phyloP scores from a whole-genome alignment of 1,284 basidiomycete genomes.

The Marasmius sp. region DNA sequence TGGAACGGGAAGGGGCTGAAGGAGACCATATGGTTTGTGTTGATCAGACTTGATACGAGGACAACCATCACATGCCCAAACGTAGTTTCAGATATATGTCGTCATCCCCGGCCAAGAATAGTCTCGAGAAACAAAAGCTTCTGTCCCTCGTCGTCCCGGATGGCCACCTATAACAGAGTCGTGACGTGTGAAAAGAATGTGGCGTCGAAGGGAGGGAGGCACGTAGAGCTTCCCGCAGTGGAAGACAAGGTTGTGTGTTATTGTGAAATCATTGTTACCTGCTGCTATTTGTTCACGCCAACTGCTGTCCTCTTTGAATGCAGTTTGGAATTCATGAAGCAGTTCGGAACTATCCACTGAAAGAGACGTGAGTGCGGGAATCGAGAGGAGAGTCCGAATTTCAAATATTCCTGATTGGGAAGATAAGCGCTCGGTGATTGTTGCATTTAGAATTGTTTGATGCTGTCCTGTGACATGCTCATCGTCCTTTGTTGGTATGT shows the following conservation, averaged over 20 bases:
- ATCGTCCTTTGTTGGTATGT: neutral
- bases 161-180: constrained; percentile 28
- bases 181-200: no score
- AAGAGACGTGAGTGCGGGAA: no score
- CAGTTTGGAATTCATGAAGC: no score
- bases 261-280: neutral
- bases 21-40: constrained; percentile 22
- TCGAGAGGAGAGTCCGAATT: no score
- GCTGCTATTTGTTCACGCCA: neutral
- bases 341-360: no score
- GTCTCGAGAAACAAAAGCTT: constrained; percentile 17
- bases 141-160: constrained; percentile 24
- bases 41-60: constrained; percentile 19
- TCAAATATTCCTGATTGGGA: no score
- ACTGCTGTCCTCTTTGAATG: no score
- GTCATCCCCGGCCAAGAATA: constrained; percentile 33
- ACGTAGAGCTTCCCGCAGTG: no score
- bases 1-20: constrained; percentile 25
- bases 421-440: no score
- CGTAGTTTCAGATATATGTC: constrained; percentile 21
- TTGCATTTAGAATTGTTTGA: no score
- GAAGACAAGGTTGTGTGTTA: neutral
- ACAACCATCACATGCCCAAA: constrained; percentile 25
- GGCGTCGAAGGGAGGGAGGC: no score
- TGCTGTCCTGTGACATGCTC: neutral